Evolutionary conservation across 768 basidiomycete species (phyloP).

Genomic region (Hemileccinum impolitum): DNA sequence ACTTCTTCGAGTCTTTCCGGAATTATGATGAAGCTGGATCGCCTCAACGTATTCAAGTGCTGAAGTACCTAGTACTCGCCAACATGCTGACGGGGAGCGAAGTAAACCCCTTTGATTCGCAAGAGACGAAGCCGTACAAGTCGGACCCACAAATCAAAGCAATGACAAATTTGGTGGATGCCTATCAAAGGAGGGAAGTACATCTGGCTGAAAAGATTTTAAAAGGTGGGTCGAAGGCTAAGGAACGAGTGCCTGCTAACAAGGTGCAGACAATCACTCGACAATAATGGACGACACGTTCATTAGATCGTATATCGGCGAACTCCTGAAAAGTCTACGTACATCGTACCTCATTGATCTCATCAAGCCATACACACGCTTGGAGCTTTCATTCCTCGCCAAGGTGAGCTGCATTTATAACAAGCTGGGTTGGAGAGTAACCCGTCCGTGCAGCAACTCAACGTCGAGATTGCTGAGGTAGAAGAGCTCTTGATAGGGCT

Average conservation of each 20-base stretch:
- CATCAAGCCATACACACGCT: conserved; percentile 94
- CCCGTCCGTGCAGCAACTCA: conserved; percentile 70
- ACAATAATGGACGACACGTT: conserved; percentile 97
- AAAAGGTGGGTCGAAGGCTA: conserved; percentile 52
- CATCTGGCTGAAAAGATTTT: conserved; percentile 97
- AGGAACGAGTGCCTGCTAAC: neutral
- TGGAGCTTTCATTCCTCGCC: conserved; percentile 91
- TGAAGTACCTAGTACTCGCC: conserved; percentile 96
- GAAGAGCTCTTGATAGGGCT: conserved; percentile 92
- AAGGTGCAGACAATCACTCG: conserved; percentile 71
- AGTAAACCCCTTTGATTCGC: conserved; percentile 98
- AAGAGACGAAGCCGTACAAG: conserved; percentile 99
- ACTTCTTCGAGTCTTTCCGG: conserved; percentile 98
- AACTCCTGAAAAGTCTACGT: conserved; percentile 87
- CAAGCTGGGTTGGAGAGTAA: neutral
- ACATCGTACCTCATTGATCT: conserved; percentile 98
- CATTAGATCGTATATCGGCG: conserved; percentile 94
- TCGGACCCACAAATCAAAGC: conserved; percentile 94
- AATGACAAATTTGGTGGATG: conserved; percentile 96
- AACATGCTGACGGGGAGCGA: conserved; percentile 98
- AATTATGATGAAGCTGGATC: conserved; percentile 99
- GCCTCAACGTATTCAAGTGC: conserved; percentile 93
- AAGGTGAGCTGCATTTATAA: conserved; percentile 50
- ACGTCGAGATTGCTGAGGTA: conserved; percentile 87
- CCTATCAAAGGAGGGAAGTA: conserved; percentile 94